Evolutionary conservation across 225 moss, liverwort and hornwort species (phyloP).

Genomic region (Physcomitrium patens): DNA sequence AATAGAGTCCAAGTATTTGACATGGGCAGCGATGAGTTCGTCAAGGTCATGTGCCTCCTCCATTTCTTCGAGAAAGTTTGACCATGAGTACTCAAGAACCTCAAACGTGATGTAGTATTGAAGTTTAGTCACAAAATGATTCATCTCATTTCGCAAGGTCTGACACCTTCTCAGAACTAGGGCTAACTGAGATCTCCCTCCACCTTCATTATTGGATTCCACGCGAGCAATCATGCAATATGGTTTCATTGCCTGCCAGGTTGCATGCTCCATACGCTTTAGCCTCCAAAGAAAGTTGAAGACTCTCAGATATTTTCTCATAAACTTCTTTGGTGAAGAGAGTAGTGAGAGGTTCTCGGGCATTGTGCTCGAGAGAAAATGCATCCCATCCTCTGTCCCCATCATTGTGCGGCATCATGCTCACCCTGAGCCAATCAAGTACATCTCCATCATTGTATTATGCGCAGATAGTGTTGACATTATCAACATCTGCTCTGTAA

Average conservation of each 20-base stretch:
- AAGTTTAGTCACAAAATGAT: constrained; percentile 96
- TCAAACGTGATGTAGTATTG: constrained; percentile 99
- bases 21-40: constrained; percentile 93
- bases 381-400: constrained; percentile 99
- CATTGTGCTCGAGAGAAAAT: constrained; percentile 91
- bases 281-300: constrained; percentile 98
- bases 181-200: constrained; percentile 75
- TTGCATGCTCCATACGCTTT: constrained; percentile 98
- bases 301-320: constrained; percentile 88
- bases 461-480: constrained; percentile 94
- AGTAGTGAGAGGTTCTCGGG: constrained; percentile 87
- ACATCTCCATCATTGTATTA: constrained; percentile 97
- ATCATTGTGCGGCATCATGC: constrained; percentile 96
- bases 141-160: constrained; percentile 98
- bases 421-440: constrained; percentile 81
- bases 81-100: constrained; percentile 98
- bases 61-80: constrained; percentile 96
- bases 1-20: constrained; percentile 93
- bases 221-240: constrained; percentile 88
- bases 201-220: constrained; percentile 76
- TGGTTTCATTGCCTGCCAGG: constrained; percentile 99
- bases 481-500: too few species aligned
- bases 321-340: constrained; percentile 96
- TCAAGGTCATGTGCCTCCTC: constrained; percentile 97
- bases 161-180: constrained; percentile 92